Evolutionary conservation across 31 red algal genomes (phyloP).

Genomic region (Odonthalia washingtoniensis): DNA sequence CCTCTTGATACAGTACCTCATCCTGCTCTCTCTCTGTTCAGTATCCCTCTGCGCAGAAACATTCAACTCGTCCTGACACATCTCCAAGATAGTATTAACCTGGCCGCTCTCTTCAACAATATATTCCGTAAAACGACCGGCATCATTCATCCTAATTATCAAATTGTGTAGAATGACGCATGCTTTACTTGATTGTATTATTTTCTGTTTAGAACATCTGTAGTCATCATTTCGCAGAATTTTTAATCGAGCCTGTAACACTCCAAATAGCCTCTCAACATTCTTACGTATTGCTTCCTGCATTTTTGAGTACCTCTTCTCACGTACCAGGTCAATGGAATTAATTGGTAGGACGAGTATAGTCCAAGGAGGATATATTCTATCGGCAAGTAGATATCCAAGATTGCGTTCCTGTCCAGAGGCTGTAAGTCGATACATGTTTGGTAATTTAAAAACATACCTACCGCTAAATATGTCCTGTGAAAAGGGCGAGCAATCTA

Average conservation of each 20-base stretch:
- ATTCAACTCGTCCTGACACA: no score
- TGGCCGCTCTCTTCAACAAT: slow-evolving; percentile 3
- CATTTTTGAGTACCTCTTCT: background rate
- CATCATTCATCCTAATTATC: background rate
- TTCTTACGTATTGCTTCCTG: background rate
- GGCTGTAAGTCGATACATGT: background rate
- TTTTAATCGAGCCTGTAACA: slow-evolving; percentile 1
- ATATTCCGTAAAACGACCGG: background rate
- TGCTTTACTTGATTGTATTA: background rate
- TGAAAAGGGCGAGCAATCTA: background rate
- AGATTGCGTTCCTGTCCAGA: background rate
- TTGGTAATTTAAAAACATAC: background rate
- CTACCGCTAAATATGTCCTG: no score
- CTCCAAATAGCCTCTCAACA: background rate
- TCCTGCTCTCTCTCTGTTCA: no score
- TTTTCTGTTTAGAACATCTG: background rate
- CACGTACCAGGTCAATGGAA: background rate
- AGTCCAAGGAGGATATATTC: slow-evolving; percentile 14
- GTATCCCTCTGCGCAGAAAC: no score
- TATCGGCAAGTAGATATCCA: background rate
- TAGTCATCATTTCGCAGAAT: background rate
- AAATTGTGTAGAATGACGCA: background rate
- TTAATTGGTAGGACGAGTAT: background rate
- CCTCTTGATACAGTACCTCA: no score
- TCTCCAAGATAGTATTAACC: no score